These are phyloP conservation scores for Amphichorda felina DNA, from an alignment of 2,329 filamentous ascomycete genomes.

Conservation along the genomic window DNA sequence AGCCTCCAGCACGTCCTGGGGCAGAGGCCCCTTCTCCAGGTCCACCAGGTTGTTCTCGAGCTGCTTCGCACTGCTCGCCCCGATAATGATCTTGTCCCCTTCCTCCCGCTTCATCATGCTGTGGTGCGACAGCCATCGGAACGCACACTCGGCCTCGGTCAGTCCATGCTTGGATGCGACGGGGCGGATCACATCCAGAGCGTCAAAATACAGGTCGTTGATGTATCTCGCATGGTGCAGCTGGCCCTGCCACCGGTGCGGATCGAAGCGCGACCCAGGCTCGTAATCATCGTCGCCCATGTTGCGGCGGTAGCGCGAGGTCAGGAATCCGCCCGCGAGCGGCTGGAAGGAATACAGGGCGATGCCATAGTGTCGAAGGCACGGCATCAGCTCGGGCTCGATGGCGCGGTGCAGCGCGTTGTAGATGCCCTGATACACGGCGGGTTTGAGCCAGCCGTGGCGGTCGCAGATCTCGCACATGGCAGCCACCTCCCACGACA, in stretches of 20 bases:
- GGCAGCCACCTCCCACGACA: background rate
- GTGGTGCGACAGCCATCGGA: background rate
- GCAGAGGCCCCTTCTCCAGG: constrained; percentile 51
- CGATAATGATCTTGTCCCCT: constrained; percentile 38
- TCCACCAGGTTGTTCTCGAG: constrained; percentile 35
- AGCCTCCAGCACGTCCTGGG: constrained; percentile 56
- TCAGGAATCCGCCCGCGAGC: background rate
- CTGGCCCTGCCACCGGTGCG: background rate
- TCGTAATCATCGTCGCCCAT: background rate
- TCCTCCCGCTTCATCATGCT: constrained; percentile 17
- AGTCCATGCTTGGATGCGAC: background rate
- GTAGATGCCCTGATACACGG: background rate
- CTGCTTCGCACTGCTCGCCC: constrained; percentile 34
- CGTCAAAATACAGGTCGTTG: background rate
- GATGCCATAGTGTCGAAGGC: background rate
- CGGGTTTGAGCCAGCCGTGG: background rate
- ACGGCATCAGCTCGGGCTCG: background rate
- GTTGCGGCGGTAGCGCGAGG: background rate
- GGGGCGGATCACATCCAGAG: background rate
- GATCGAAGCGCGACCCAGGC: background rate
- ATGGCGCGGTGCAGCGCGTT: background rate
- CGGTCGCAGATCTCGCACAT: background rate
- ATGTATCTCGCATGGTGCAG: background rate
- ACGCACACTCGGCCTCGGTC: background rate
- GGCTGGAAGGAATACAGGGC: background rate